phyloP scores from a whole-genome alignment of 352 stramenopile species.

The Phytophthora sp. region DNA sequence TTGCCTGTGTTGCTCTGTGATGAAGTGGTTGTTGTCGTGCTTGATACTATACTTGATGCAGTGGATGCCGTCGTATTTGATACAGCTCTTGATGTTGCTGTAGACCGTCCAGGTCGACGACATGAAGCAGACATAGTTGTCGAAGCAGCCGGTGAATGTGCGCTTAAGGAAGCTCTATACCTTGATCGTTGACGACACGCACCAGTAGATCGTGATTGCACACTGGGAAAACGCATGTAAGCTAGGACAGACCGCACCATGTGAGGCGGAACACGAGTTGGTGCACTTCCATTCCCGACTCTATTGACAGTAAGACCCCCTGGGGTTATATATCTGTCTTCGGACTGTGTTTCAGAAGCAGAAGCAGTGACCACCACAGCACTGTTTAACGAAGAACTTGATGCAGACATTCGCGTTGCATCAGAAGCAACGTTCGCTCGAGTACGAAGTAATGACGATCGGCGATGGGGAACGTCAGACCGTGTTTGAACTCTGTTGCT shows the following conservation, averaged over 20 bases:
- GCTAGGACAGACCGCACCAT: slow-evolving; percentile 20
- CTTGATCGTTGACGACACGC: slow-evolving; percentile 5
- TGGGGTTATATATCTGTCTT: slow-evolving; percentile 1
- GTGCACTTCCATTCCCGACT: neutral
- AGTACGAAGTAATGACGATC: slow-evolving; percentile 3
- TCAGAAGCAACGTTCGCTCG: neutral
- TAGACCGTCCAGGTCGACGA: slow-evolving; percentile 7
- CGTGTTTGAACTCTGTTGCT: slow-evolving; percentile 16
- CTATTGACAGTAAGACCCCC: slow-evolving; percentile 4
- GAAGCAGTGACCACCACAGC: neutral
- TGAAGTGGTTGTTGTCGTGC: neutral
- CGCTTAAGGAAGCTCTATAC: slow-evolving; percentile 2
- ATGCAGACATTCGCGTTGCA: neutral
- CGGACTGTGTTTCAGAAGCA: neutral
- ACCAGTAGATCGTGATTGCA: slow-evolving; percentile 3
- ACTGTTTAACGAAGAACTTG: neutral
- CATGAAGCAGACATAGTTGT: neutral
- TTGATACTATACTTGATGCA: slow-evolving; percentile 4
- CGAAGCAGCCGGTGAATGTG: neutral
- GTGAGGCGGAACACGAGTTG: slow-evolving; percentile 10
- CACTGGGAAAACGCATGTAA: slow-evolving; percentile 12
- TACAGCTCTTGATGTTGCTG: neutral
- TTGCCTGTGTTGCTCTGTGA: neutral
- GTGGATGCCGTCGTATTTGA: neutral
- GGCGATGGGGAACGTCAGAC: slow-evolving; percentile 4